phyloP scores from a whole-genome alignment of 2,329 filamentous ascomycete species.

The Diaporthe capsici region DNA sequence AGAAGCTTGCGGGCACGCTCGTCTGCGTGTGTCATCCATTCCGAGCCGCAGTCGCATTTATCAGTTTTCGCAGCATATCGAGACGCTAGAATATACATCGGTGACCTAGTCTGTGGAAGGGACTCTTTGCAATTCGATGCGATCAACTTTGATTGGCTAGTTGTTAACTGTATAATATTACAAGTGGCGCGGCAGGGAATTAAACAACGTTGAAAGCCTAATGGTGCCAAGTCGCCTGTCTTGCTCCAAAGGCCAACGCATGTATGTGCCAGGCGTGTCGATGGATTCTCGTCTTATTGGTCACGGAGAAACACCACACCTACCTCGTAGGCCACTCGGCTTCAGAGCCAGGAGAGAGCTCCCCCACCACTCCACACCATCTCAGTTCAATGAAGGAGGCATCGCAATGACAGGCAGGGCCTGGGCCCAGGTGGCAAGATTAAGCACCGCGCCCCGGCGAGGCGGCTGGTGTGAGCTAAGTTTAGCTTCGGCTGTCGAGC shows the following conservation, averaged over 20 bases:
- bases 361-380: background rate
- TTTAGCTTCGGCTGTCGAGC: background rate
- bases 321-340: slow-evolving; percentile 5
- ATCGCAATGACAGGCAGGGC: background rate
- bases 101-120: background rate
- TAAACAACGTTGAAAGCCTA: background rate
- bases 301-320: background rate
- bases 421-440: slow-evolving; percentile 13
- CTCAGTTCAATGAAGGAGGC: background rate
- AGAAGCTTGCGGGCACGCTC: background rate
- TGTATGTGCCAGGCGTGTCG: background rate
- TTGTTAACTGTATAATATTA: background rate
- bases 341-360: background rate
- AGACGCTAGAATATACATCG: background rate
- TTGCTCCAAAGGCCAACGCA: background rate
- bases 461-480: slow-evolving; percentile 27
- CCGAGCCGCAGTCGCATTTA: background rate
- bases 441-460: slow-evolving; percentile 20
- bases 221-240: slow-evolving; percentile 7
- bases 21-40: background rate
- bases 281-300: background rate
- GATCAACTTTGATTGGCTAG: slow-evolving; percentile 2
- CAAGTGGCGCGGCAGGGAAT: background rate
- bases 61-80: background rate
- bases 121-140: background rate